Evolutionary conservation across 176 grass and related monocot species (phyloP), one percentile per base, ranked within the genome.

Genomic region (Eremochloa ophiuroides): DNA sequence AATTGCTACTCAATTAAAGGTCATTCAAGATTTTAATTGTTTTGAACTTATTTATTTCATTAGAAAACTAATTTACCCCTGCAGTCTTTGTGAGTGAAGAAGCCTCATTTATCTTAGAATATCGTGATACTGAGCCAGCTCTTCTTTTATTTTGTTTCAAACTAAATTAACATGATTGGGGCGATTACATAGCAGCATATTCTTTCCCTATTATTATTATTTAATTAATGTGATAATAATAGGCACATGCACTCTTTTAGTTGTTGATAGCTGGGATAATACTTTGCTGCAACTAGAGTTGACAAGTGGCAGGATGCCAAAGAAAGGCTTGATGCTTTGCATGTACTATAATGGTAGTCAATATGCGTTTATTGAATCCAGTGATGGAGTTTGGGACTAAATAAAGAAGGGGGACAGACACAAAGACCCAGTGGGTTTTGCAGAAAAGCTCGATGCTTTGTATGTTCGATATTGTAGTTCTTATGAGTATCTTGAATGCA

Each of bases 131-230:
- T 71, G 27, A n/a, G 42, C 13, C 18, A 76, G 3, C 16, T 55
- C 10, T n/a, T n/a, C n/a, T 30, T 33, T 8, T 56, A 74, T 66
- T 72, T 86, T 39, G 13, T 84, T 77, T 42, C 9, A 70, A 77
- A 27, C 20, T 61, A 43, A 61, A 77, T 44, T 84, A 41, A 61
- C n/a, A 71, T 51, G 29, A 17, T 56, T 75, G 16, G 23, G 29
- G 65, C 40, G 17, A 22, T 15, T 55, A 66, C 29, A 6, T 83
- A 55, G 34, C 4, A 18, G 31, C 40, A 15, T 64, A 23, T 79
- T 10, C n/a, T 77, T 51, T 39, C 40, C 33, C 10, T 58, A 9
- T 76, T 76, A 76, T 67, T 56, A 40, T 40, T 40, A 38, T 7
- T 38, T 40, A 23, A 64, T 25, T n/a, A 34, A 64, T 17, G 4